Conservation (phyloP, 106 monocot genomes). For the Allium cepa region DNA sequence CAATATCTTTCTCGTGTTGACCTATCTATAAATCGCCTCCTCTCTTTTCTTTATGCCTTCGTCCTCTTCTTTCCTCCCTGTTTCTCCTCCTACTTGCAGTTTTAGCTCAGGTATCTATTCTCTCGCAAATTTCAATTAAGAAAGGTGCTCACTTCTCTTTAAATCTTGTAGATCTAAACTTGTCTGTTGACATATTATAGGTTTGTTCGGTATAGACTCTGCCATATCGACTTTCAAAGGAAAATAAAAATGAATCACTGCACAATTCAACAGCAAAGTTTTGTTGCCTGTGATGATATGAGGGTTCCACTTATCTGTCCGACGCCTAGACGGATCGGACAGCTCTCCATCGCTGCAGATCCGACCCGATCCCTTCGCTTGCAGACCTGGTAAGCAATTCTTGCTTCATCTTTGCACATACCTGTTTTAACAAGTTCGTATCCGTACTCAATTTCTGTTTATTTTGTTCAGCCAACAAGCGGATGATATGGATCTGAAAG, state of each 20-base stretch:
- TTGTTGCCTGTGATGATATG: constrained; percentile 5
- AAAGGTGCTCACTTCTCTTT: neutral
- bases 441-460: neutral
- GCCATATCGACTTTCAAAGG: neutral
- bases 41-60: neutral
- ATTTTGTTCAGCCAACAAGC: neutral
- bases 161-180: neutral
- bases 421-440: neutral
- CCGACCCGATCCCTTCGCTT: constrained; percentile 3
- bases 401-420: too few species aligned
- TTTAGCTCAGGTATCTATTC: neutral
- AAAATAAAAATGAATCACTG: neutral
- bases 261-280: constrained; percentile 2
- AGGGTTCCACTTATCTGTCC: constrained; percentile 10
- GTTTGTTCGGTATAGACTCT: neutral
- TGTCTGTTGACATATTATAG: neutral
- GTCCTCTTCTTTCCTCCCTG: neutral
- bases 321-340: constrained; percentile 10
- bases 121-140: neutral
- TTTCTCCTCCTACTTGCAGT: neutral
- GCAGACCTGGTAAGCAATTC: constrained; percentile 3
- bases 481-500: constrained; percentile 4
- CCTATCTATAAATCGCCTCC: constrained; percentile 7
- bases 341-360: neutral
- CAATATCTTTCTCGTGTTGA: neutral